Conservation (phyloP, 2,329 filamentous ascomycete species). For the Hirsutella thompsonii region DNA sequence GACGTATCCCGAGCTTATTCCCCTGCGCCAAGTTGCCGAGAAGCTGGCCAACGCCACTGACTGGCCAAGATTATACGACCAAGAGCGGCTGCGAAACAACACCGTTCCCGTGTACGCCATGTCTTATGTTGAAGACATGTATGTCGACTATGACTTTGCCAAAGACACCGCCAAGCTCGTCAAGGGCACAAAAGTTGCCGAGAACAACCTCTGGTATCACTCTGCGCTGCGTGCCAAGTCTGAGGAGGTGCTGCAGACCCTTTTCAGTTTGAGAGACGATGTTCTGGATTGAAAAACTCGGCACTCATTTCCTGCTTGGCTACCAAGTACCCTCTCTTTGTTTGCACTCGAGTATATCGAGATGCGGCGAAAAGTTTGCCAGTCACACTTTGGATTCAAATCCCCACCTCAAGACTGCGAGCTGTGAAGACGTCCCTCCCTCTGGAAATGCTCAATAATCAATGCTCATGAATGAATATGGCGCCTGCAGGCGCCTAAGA, state of each 20-base stretch:
- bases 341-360: too few species aligned
- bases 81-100: slow-evolving; percentile 59
- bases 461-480: too few species aligned
- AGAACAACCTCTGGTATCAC: slow-evolving; percentile 83
- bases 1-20: slow-evolving; percentile 61
- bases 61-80: slow-evolving; percentile 70
- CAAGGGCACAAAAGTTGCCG: slow-evolving; percentile 63
- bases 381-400: too few species aligned
- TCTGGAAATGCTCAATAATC: too few species aligned
- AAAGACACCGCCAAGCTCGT: slow-evolving; percentile 63
- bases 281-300: slow-evolving; percentile 35
- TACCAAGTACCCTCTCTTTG: too few species aligned
- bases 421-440: too few species aligned
- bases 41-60: slow-evolving; percentile 52
- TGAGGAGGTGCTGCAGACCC: slow-evolving; percentile 62
- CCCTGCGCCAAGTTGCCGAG: slow-evolving; percentile 55
- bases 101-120: slow-evolving; percentile 78
- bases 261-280: slow-evolving; percentile 67
- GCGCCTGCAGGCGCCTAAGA: too few species aligned
- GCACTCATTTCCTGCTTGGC: slow-evolving; percentile 20
- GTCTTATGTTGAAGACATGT: slow-evolving; percentile 81
- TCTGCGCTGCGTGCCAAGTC: slow-evolving; percentile 62
- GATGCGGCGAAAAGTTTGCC: too few species aligned
- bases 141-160: slow-evolving; percentile 68
- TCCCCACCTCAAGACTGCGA: too few species aligned